Base-by-base conservation (phyloP, 139 green algal genomes). In the Micractinium conductrix region DNA sequence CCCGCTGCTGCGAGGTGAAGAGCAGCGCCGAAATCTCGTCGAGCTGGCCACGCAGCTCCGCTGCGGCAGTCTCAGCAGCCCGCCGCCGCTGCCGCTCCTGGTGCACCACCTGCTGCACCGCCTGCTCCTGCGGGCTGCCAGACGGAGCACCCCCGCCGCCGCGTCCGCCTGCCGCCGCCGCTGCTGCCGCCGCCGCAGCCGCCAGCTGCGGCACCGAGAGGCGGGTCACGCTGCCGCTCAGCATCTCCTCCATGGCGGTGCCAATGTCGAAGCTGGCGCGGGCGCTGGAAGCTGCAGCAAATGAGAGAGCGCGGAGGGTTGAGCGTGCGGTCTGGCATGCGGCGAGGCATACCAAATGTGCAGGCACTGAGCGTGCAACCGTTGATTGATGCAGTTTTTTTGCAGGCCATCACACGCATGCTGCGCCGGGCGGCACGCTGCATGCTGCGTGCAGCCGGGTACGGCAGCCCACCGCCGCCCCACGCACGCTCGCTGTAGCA, bases 211-310 rank as follows among this genome's bases (percentile, higher is more conserved):
- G 50, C 1, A 53, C 70, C 30, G 70, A 50, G 42, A 78, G 12
- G 40, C 16, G 53, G 37, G 76, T 30, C 76, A 82, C 42, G 26
- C 50, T 58, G 4, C 58, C 38, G 28, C 35, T 8, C 22, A 73
- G 26, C 21, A 73, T 26, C 58, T 72, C 76, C 14, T 80, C 74
- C 65, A 72, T 72, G 65, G 35, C 76, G 26, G 43, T 40, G 12
- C 62, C 58, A 67, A n/a, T n/a, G n/a, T n/a, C n/a, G n/a, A 82
- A 55, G 76, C 76, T 82, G 58, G 58, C 72, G 76, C 24, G 38
- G 9, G 62, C 28, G 76, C 76, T 82, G 58, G 62, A 12, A 8
- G n/a, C 76, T 82, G 58, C 76, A 82, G 38, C 30, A 4, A 4
- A 9, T 7, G 1, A 33, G 26, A 38, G 26, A n/a, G n/a, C n/a